Percentiles rank a stretch among this genome's conserved stretches.
Conservation (phyloP, 768 basidiomycete species). For the Kwoniella dendrophila region DNA sequence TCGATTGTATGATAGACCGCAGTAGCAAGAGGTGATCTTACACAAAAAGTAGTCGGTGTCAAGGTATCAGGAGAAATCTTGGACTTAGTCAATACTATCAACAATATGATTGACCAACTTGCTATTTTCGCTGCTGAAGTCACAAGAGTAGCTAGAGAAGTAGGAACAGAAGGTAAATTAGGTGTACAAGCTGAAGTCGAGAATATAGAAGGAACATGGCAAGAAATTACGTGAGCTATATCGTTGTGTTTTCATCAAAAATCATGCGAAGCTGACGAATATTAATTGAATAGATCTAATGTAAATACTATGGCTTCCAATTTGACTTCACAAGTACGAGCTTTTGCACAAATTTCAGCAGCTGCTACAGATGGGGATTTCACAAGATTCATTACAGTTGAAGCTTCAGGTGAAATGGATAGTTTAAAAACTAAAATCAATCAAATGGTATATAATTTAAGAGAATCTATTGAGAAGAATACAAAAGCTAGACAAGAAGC, state of each 20-base stretch:
- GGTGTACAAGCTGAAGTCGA: conserved; percentile 97
- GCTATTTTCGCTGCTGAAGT: conserved; percentile 76
- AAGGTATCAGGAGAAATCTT: conserved; percentile 94
- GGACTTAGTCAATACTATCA: conserved; percentile 95
- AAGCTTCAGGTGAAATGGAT: conserved; percentile 98
- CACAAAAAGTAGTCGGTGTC: conserved; percentile 88
- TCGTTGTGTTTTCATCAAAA: background rate
- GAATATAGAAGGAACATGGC: conserved; percentile 97
- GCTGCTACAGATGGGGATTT: conserved; percentile 99
- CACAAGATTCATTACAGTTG: conserved; percentile 97
- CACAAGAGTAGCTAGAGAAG: conserved; percentile 94
- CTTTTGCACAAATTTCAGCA: conserved; percentile 97
- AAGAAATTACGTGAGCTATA: conserved; percentile 85
- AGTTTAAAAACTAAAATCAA: conserved; percentile 87
- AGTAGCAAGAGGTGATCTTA: conserved; percentile 90
- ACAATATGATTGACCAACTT: conserved; percentile 61
- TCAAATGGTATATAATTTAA: conserved; percentile 94
- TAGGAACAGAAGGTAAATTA: conserved; percentile 97
- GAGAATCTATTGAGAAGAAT: conserved; percentile 97
- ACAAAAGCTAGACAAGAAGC: conserved; percentile 96
- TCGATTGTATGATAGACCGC: conserved; percentile 69
- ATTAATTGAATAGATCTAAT: conserved; percentile 66
- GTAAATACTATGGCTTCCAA: conserved; percentile 87
- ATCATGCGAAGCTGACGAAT: background rate
- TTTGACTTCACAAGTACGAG: conserved; percentile 67